These are phyloP conservation scores for Amanita jacksonii DNA, from an alignment of 768 basidiomycete species.

Conservation along the genomic window DNA sequence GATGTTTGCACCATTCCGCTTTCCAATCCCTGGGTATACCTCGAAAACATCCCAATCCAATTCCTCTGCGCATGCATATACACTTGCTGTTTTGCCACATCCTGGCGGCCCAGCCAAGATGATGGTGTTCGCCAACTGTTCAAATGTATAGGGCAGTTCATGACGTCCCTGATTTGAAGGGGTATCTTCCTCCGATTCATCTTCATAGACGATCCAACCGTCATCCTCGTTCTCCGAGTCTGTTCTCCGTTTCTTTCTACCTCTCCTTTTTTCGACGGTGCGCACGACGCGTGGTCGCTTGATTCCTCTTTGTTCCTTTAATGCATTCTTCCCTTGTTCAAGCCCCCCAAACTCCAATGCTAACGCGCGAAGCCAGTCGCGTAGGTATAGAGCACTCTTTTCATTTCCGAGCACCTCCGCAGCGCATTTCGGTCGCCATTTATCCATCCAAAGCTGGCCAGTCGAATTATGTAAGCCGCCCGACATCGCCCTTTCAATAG, in stretches of 20 bases:
- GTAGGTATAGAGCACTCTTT: constrained; percentile 54
- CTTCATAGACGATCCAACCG: constrained; percentile 46
- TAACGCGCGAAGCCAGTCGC: constrained; percentile 72
- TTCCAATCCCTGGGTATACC: constrained; percentile 93
- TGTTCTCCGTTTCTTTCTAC: constrained; percentile 44
- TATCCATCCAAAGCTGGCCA: constrained; percentile 57
- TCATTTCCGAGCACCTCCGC: constrained; percentile 77
- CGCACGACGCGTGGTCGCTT: constrained; percentile 58
- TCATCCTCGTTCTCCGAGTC: constrained; percentile 50
- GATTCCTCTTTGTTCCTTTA: constrained; percentile 22
- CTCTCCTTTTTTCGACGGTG: constrained; percentile 33
- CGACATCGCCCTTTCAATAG: constrained; percentile 31
- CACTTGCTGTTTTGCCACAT: constrained; percentile 83
- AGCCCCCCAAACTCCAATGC: constrained; percentile 45
- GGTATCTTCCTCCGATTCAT: constrained; percentile 18
- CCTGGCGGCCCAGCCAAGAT: constrained; percentile 78
- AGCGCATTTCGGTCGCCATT: constrained; percentile 67
- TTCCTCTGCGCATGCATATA: constrained; percentile 91
- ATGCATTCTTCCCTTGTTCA: too few relatives aligned
- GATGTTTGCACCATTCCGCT: constrained; percentile 70
- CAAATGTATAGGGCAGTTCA: constrained; percentile 16
- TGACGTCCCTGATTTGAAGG: neutral
- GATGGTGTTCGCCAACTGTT: constrained; percentile 74
- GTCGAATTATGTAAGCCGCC: constrained; percentile 16
- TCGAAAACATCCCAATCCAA: constrained; percentile 96